phyloP scores from a whole-genome alignment of 1,284 basidiomycete genomes.

The Neonothopanus nambi region DNA sequence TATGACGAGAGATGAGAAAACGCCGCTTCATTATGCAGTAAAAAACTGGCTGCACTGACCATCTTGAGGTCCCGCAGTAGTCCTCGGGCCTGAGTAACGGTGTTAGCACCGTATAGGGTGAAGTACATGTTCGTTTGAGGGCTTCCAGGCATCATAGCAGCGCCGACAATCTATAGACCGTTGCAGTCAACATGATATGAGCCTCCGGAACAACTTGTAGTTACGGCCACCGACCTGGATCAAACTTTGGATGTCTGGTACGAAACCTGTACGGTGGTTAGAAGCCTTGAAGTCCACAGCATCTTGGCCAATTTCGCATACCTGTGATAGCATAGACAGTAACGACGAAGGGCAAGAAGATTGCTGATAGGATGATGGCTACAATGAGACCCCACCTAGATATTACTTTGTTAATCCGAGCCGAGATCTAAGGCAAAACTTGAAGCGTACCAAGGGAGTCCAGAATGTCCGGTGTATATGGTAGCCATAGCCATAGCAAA shows the following conservation, averaged over 20 bases:
- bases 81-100: constrained; percentile 42
- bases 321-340: constrained; percentile 19
- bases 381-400: constrained; percentile 44
- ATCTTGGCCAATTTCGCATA: neutral
- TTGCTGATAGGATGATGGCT: constrained; percentile 44
- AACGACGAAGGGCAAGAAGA: constrained; percentile 49
- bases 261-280: constrained; percentile 22
- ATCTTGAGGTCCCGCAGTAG: constrained; percentile 52
- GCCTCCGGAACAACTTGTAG: constrained; percentile 1
- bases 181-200: too few species aligned
- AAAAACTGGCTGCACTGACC: constrained; percentile 25
- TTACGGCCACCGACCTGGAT: constrained; percentile 30
- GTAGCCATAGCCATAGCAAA: constrained; percentile 51
- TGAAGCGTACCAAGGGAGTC: constrained; percentile 21
- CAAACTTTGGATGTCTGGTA: constrained; percentile 34
- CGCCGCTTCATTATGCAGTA: too few species aligned
- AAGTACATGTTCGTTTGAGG: constrained; percentile 53
- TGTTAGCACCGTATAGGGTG: constrained; percentile 49
- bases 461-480: constrained; percentile 49
- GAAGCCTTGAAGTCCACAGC: constrained; percentile 14
- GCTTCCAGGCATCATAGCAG: constrained; percentile 38
- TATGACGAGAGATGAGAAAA: too few species aligned
- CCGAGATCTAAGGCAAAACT: neutral
- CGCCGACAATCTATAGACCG: constrained; percentile 35
- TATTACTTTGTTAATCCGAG: neutral